Conservation (phyloP, 176 grass and related monocot species). For the Musa schizocarpa region DNA sequence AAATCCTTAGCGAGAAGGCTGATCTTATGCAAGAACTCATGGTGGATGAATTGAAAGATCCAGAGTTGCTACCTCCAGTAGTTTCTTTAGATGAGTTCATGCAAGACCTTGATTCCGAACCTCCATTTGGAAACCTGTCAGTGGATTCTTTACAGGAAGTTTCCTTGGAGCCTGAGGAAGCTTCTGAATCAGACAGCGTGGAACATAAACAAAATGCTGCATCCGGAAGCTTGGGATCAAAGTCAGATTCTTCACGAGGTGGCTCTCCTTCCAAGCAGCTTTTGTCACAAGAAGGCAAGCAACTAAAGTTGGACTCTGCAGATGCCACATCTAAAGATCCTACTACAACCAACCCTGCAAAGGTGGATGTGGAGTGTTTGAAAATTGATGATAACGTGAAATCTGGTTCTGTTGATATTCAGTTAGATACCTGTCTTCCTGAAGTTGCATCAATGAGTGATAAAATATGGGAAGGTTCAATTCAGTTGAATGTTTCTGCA, state of each 20-base stretch:
- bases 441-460: constrained; percentile 25
- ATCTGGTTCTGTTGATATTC: constrained; percentile 25
- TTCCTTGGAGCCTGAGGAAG: constrained; percentile 19
- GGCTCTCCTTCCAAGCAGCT: constrained; percentile 12
- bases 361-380: constrained; percentile 26
- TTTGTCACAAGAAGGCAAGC: constrained; percentile 4
- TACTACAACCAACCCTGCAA: constrained; percentile 16
- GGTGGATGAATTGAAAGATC: constrained; percentile 49
- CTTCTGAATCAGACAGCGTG: constrained; percentile 3
- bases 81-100: constrained; percentile 44
- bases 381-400: constrained; percentile 33
- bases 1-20: constrained; percentile 27
- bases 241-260: constrained; percentile 19
- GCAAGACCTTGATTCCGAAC: constrained; percentile 53
- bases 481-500: constrained; percentile 51
- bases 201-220: constrained; percentile 11
- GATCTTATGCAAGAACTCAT: constrained; percentile 49
- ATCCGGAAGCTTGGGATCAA: constrained; percentile 19
- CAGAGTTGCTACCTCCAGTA: constrained; percentile 38
- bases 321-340: constrained; percentile 6
- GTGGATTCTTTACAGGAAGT: constrained; percentile 24
- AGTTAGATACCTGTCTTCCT: constrained; percentile 14
- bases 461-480: constrained; percentile 61
- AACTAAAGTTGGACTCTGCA: constrained; percentile 6
- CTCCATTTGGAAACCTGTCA: constrained; percentile 37